These are phyloP conservation scores for Akanthomyces uredinophilus DNA, from an alignment of 2,329 filamentous ascomycete species.

Conservation along the genomic window DNA sequence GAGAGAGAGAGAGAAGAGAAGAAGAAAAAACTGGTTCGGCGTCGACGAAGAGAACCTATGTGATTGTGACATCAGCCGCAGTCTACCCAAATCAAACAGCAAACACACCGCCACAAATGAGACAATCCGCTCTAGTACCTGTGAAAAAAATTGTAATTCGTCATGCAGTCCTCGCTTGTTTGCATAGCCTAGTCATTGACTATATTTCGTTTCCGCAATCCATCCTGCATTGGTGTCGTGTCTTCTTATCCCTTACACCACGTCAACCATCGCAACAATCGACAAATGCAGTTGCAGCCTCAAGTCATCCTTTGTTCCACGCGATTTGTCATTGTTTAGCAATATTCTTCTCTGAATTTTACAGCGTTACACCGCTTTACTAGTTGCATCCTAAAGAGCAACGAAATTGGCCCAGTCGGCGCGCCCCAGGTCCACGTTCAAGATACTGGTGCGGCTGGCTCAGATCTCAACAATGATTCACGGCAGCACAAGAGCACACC, in stretches of 20 bases:
- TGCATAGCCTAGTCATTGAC: no score
- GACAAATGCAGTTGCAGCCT: not conserved
- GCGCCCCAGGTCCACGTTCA: no score
- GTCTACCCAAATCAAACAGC: not conserved
- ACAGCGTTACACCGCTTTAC: not conserved
- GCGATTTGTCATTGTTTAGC: not conserved
- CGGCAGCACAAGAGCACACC: not conserved
- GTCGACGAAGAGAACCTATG: not conserved
- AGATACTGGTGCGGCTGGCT: no score
- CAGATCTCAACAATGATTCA: no score
- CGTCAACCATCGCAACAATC: not conserved
- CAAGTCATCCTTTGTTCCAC: not conserved
- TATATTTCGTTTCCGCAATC: no score
- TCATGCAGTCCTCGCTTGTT: no score
- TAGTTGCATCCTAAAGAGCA: no score
- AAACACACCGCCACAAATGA: slow-evolving; percentile 9
- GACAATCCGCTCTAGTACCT: not conserved
- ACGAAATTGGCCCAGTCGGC: no score
- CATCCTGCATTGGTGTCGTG: no score
- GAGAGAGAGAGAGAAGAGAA: not conserved
- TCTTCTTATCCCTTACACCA: no score
- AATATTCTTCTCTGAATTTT: no score
- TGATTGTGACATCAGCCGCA: slow-evolving; percentile 11
- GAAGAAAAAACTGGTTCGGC: not conserved
- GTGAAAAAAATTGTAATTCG: not conserved